Evolutionary conservation across 2,329 filamentous ascomycete genomes (phyloP).

Genomic region (Xylaria multiplex): DNA sequence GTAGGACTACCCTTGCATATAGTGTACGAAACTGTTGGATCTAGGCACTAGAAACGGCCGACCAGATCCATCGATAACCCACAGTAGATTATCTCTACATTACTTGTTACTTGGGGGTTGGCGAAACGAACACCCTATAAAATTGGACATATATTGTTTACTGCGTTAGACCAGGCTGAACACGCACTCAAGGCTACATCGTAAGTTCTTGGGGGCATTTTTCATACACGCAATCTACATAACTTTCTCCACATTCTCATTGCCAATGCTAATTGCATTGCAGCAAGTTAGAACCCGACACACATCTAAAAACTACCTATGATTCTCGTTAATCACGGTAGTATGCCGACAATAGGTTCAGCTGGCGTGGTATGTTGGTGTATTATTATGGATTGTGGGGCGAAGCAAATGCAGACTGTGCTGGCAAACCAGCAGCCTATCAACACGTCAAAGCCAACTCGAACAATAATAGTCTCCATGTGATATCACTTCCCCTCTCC

Average conservation of each 20-base stretch:
- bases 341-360: background rate
- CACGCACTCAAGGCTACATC: slow-evolving; percentile 1
- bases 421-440: slow-evolving; percentile 32
- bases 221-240: background rate
- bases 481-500: slow-evolving; percentile 3
- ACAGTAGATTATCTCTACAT: background rate
- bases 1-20: background rate
- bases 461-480: background rate
- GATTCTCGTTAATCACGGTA: too few relatives aligned
- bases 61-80: background rate
- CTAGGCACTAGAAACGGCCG: background rate
- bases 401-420: slow-evolving; percentile 28
- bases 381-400: slow-evolving; percentile 6
- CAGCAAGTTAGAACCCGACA: too few relatives aligned
- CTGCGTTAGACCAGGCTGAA: slow-evolving; percentile 5
- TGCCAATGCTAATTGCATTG: background rate
- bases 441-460: slow-evolving; percentile 1
- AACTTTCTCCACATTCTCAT: background rate
- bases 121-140: background rate
- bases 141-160: background rate
- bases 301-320: too few relatives aligned
- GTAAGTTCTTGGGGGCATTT: too few relatives aligned
- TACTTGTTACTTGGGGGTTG: too few relatives aligned
- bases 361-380: background rate
- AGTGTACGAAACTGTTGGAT: background rate